Base-by-base conservation (phyloP, 2,329 filamentous ascomycete genomes). In the Cladorrhinum sp. region DNA sequence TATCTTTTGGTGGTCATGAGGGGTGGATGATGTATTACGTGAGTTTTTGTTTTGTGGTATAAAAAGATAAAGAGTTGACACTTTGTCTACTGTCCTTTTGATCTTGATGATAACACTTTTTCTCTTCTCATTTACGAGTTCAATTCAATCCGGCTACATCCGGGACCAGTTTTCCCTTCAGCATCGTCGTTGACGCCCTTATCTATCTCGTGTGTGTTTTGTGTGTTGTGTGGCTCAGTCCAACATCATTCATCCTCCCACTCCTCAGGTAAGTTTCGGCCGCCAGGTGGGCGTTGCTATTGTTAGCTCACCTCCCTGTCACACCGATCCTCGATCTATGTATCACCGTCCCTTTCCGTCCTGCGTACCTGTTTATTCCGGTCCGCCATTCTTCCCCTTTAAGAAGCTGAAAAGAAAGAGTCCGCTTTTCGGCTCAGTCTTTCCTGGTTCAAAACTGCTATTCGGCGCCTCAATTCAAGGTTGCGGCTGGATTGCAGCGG, bases 211-310 rank as follows among this genome's bases (percentile, higher is more conserved):
- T 32, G n/a, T n/a, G n/a, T 32, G 13, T 13, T 13, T 32, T 13
- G 13, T 32, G 7, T 32, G 27, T 20, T 10, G 27, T 52, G 29
- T 38, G 51, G 51, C 51, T 54, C 24, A 54, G 51, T 36, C 51
- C 51, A 53, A 53, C 50, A 10, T 55, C 32, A 23, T 13, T 55
- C 2, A 18, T 52, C 2, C n/a, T 52, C 10, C 23, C 50, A 52
- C 18, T 23, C 24, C 20, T 41, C 52, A 36, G 32, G 41, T 45
- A 45, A 41, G 52, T 55, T 55, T 55, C 52, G 32, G 52, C 52
- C 32, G 20, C 18, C 50, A 20, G 24, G 50, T 18, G 20, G 23
- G 29, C 41, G 52, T 38, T 23, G 8, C 24, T 55, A 38, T 55
- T 55, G 52, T 36, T 55, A 27, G 32, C 18, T 6, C 41, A 13